Evolutionary conservation across 768 basidiomycete genomes (phyloP).

Genomic region (Phlebiopsis gigantea): DNA sequence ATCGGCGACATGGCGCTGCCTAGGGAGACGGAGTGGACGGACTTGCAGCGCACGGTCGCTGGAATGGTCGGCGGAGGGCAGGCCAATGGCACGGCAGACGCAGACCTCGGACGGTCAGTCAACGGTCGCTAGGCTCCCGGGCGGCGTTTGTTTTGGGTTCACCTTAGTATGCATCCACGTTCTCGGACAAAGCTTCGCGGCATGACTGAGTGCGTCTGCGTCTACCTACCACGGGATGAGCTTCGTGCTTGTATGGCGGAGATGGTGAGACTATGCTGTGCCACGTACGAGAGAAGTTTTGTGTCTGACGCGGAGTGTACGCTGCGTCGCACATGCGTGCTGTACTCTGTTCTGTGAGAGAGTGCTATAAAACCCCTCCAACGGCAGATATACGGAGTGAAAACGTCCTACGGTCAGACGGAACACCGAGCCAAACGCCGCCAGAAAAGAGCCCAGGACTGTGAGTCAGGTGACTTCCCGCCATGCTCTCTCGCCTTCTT

Average conservation of each 20-base stretch:
- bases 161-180: neutral
- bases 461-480: conserved; percentile 12
- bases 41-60: conserved; percentile 82
- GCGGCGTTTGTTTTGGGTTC: neutral
- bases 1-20: conserved; percentile 88
- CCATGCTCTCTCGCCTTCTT: conserved; percentile 9
- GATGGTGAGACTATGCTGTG: neutral
- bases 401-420: neutral
- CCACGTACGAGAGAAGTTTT: neutral
- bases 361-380: neutral
- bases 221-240: neutral
- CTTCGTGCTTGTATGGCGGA: neutral
- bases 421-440: conserved; percentile 7
- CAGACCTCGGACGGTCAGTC: conserved; percentile 6
- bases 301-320: neutral
- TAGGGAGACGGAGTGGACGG: conserved; percentile 89
- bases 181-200: neutral
- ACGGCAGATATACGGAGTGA: neutral
- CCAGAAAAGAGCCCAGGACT: neutral
- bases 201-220: neutral
- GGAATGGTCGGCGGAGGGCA: conserved; percentile 51
- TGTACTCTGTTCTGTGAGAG: neutral
- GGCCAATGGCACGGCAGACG: conserved; percentile 23
- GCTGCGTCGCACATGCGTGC: neutral
- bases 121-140: conserved; percentile 8